Percentiles rank a stretch among this genome's conserved stretches.
Conservation (phyloP, 805 yeast genomes). For the Tetrapisispora phaffii region DNA sequence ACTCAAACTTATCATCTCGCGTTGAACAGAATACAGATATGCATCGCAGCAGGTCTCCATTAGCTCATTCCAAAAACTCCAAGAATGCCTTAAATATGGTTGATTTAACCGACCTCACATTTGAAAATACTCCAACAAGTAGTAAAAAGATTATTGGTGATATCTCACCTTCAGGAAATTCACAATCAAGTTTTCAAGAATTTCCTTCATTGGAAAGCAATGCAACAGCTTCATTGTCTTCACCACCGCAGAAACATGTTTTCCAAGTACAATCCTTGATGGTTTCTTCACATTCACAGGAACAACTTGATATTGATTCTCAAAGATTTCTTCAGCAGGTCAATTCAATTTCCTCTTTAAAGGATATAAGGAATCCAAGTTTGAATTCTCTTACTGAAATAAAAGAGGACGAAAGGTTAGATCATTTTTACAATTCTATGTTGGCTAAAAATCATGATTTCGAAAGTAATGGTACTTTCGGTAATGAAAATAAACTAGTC, state of each 20-base stretch:
- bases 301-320: not conserved
- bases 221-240: not conserved
- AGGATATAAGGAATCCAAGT: slow-evolving; percentile 15
- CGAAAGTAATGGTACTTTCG: no score
- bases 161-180: not conserved
- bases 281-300: not conserved
- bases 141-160: not conserved
- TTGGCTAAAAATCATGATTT: not conserved
- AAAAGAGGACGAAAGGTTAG: slow-evolving; percentile 27
- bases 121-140: not conserved
- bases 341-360: slow-evolving; percentile 5
- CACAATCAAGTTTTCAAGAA: not conserved
- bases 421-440: slow-evolving; percentile 3
- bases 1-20: no score
- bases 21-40: no score
- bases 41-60: no score
- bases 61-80: not conserved
- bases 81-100: not conserved
- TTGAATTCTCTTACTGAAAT: slow-evolving; percentile 28
- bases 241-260: not conserved
- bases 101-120: not conserved
- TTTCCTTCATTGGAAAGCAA: not conserved
- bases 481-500: not conserved
- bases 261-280: not conserved
- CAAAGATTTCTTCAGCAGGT: slow-evolving; percentile 5